Conservation (phyloP, 2,329 filamentous ascomycete genomes). For the Diaporthe nobilis region DNA sequence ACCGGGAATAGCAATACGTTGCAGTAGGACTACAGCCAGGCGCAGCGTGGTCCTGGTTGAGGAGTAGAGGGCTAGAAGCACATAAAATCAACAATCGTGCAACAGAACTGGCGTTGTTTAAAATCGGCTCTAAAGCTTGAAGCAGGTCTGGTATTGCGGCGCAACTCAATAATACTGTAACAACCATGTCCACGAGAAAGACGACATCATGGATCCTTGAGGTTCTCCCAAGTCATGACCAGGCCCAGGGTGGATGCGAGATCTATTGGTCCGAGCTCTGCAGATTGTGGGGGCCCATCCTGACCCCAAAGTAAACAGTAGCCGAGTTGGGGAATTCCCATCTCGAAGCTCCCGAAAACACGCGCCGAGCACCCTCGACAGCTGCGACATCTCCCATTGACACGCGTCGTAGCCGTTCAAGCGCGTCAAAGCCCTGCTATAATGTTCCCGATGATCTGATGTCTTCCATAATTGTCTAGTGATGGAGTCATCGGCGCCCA, state of each 20-base stretch:
- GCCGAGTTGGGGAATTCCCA: slow-evolving; percentile 4
- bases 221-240: neutral
- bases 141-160: neutral
- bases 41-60: neutral
- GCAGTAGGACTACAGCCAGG: neutral
- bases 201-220: neutral
- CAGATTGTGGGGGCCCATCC: neutral
- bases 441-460: slow-evolving; percentile 41
- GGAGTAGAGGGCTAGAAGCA: too few species aligned
- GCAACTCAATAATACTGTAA: neutral
- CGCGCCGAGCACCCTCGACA: slow-evolving; percentile 29
- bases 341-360: slow-evolving; percentile 15
- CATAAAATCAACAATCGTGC: too few species aligned
- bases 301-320: slow-evolving; percentile 32
- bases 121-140: too few species aligned
- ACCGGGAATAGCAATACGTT: neutral
- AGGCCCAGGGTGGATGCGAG: neutral
- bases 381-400: slow-evolving; percentile 8
- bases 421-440: slow-evolving; percentile 25
- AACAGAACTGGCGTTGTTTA: neutral
- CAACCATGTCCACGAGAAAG: neutral
- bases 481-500: slow-evolving; percentile 72
- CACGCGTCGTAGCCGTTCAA: slow-evolving; percentile 42
- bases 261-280: slow-evolving; percentile 26
- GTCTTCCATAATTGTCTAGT: slow-evolving; percentile 29